These are phyloP conservation scores for Trichoderma koningiopsis DNA, from an alignment of 2,329 filamentous ascomycete genomes.

Conservation along the genomic window DNA sequence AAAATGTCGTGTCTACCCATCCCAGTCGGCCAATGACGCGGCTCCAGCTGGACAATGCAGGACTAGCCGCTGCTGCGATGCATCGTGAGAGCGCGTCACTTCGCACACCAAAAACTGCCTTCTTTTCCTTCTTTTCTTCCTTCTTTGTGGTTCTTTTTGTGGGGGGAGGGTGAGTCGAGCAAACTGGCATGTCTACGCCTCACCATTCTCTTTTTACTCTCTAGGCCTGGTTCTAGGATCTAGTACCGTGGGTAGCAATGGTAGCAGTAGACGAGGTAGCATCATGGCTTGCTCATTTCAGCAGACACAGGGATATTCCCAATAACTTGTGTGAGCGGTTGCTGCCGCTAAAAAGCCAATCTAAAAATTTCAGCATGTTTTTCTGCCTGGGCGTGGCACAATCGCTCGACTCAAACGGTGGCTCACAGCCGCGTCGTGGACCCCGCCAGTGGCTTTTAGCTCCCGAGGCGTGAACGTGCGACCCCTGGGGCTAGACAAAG, in stretches of 20 bases:
- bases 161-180: constrained; percentile 1
- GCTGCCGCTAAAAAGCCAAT: constrained; percentile 7
- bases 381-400: constrained; percentile 2
- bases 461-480: constrained; percentile 14
- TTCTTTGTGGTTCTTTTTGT: neutral
- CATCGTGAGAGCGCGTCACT: constrained; percentile 19
- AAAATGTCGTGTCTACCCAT: neutral
- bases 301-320: constrained; percentile 15
- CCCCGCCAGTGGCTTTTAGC: constrained; percentile 12
- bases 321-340: neutral
- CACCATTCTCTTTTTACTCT: too few relatives aligned
- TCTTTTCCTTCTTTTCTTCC: neutral
- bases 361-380: neutral
- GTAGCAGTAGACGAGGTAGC: neutral
- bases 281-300: constrained; percentile 2
- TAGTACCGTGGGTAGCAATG: too few relatives aligned
- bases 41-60: constrained; percentile 23
- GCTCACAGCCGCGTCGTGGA: constrained; percentile 3
- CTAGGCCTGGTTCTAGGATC: too few relatives aligned
- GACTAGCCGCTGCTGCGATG: constrained; percentile 20
- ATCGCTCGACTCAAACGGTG: constrained; percentile 16
- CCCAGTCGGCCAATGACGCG: constrained; percentile 1
- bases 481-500: constrained; percentile 24
- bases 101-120: neutral
- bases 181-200: neutral